Conservation (phyloP, 371 early-diverging fungal genomes). For the Batkoa obscura region DNA sequence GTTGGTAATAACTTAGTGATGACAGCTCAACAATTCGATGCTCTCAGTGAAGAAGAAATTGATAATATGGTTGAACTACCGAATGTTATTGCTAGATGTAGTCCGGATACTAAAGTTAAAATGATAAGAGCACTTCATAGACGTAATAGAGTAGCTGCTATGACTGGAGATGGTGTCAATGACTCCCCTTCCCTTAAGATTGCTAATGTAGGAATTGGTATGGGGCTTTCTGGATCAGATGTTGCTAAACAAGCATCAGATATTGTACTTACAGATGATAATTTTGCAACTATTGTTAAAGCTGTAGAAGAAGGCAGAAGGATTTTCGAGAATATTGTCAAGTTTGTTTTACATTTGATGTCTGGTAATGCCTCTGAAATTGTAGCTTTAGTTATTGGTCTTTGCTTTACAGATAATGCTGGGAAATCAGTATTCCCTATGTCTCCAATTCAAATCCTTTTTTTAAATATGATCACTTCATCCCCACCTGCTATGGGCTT, state of each 20-base stretch:
- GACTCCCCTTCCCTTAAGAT: conserved; percentile 82
- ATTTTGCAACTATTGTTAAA: conserved; percentile 67
- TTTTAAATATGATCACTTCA: conserved; percentile 59
- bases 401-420: conserved; percentile 34
- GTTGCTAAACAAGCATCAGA: conserved; percentile 84
- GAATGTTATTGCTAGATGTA: conserved; percentile 78
- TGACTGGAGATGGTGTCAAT: conserved; percentile 88
- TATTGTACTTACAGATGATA: conserved; percentile 73
- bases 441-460: conserved; percentile 67
- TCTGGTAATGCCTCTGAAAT: conserved; percentile 25
- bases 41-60: conserved; percentile 55
- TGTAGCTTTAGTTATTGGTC: conserved; percentile 40
- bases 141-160: conserved; percentile 40
- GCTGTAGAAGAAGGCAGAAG: conserved; percentile 70
- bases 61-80: conserved; percentile 63
- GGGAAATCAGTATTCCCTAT: conserved; percentile 51
- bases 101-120: conserved; percentile 91
- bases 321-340: conserved; percentile 78
- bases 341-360: conserved; percentile 68
- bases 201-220: conserved; percentile 81
- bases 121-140: conserved; percentile 86
- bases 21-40: conserved; percentile 70
- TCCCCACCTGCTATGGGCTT: conserved; percentile 72
- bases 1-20: conserved; percentile 37
- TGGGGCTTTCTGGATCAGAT: conserved; percentile 81